Evolutionary conservation across 768 basidiomycete species (phyloP).

Genomic region (Leccinum obscurum): DNA sequence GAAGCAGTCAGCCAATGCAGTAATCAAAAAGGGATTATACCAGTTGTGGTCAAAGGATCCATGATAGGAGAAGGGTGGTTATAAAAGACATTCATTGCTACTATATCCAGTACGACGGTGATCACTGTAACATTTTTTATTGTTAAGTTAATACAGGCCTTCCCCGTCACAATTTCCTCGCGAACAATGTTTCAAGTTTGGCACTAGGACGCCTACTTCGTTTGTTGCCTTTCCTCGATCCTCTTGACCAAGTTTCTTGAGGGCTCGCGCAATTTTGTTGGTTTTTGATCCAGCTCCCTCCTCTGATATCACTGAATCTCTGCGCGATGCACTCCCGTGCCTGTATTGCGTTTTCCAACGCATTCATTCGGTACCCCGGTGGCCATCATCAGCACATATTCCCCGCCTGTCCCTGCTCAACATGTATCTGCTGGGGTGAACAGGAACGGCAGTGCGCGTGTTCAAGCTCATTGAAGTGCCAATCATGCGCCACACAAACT

Average conservation of each 20-base stretch:
- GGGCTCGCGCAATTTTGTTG: neutral
- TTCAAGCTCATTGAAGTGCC: too few species aligned
- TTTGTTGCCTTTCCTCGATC: neutral
- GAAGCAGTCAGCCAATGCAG: neutral
- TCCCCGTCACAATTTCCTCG: neutral
- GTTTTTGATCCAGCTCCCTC: neutral
- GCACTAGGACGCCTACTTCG: neutral
- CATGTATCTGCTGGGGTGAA: too few species aligned
- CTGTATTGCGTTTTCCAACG: neutral
- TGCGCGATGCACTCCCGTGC: neutral
- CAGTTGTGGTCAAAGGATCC: constrained; percentile 25
- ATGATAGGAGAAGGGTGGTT: neutral
- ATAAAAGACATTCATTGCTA: neutral
- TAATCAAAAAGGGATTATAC: constrained; percentile 23
- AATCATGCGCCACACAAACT: too few species aligned
- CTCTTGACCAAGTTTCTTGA: neutral
- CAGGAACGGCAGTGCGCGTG: too few species aligned
- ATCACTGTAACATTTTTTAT: neutral
- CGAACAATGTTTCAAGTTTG: neutral
- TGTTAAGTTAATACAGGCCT: neutral
- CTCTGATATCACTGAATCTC: neutral
- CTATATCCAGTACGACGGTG: neutral
- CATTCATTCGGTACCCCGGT: neutral
- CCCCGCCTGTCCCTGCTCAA: too few species aligned
- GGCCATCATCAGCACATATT: too few species aligned